Evolutionary conservation across 1,284 basidiomycete genomes (phyloP), one percentile per base, ranked within the genome.

Genomic region (Hortiboletus rubellus): DNA sequence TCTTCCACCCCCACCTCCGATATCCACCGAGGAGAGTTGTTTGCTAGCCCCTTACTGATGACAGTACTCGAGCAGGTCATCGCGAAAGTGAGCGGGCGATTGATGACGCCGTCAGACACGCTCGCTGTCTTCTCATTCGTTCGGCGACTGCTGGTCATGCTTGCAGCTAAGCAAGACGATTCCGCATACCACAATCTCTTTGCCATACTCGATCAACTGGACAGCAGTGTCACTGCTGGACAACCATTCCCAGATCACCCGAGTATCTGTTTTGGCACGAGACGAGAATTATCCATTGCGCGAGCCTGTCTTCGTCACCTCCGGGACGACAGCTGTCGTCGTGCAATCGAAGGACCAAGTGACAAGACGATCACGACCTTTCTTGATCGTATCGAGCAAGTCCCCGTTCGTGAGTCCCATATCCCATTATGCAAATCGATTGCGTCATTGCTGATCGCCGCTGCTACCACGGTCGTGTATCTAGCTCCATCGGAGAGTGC

Each of bases 21-120:
- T 33, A 45, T 46, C 9, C 49, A 58, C 14, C 48, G 12, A 30
- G 34, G 33, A 47, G 42, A 65, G 65, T 6, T 65, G 69, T 60
- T 82, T 30, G 64, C 85, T 1, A 92, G 89, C 61, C 91, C 92
- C 0, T 76, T 96, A 7, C 69, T 96, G 6, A 84, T 89, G 76
- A 85, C 91, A 0, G 73, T 93, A 9, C 63, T 92, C 2, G 93
- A 96, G 66, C 92, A 95, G 66, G 72, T 92, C 17, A 69, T 76
- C 5, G 85, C 86, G 7, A 92, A 89, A 67, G 67, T 86, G 11
- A 66, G 72, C 11, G 82, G 79, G 27, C 76, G 78, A 42, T 72
- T 83, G 27, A 74, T 92, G 17, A 72, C 79, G 0, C 73, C 82
- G 3, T 84, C 86, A 0, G 86, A 89, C 66, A 72, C 80, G 2